These are phyloP conservation scores for Lasiodiplodia citricola DNA, from an alignment of 2,329 filamentous ascomycete genomes.

Conservation along the genomic window DNA sequence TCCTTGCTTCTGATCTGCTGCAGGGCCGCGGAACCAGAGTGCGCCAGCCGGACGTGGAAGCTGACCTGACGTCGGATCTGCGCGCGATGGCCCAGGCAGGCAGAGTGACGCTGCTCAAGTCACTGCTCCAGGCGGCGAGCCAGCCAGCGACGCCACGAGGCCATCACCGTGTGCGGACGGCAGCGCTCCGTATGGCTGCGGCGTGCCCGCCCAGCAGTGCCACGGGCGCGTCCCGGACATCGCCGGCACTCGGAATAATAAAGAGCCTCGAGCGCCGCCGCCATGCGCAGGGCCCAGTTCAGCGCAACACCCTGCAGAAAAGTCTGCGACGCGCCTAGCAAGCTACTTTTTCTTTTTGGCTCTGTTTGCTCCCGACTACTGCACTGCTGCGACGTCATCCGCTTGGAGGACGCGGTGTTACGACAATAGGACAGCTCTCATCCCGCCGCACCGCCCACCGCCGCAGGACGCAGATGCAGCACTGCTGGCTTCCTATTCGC, in stretches of 20 bases:
- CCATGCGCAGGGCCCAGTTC: constrained; percentile 1
- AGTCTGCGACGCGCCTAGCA: constrained; percentile 8
- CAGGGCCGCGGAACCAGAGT: constrained; percentile 16
- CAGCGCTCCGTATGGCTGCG: neutral
- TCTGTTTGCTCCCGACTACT: neutral
- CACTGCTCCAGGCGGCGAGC: neutral
- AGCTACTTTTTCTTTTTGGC: neutral
- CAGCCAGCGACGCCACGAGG: neutral
- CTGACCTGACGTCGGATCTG: constrained; percentile 16
- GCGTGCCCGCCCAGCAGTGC: neutral
- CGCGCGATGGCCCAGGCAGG: neutral
- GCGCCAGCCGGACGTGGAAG: neutral
- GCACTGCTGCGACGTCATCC: constrained; percentile 5
- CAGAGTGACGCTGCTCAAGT: constrained; percentile 11
- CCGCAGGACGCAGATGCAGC: constrained; percentile 10
- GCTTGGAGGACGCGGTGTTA: constrained; percentile 4
- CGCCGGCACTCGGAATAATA: constrained; percentile 17
- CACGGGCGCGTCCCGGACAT: neutral
- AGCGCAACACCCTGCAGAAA: constrained; percentile 19
- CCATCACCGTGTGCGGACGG: neutral
- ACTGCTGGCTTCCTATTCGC: constrained; percentile 14
- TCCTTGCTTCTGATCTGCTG: constrained; percentile 27
- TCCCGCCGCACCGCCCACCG: constrained; percentile 18
- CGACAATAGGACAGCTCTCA: constrained; percentile 13
- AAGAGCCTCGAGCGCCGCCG: constrained; percentile 13